Percentiles rank a stretch among this genome's conserved stretches.
Evolutionary conservation across 2,329 filamentous ascomycete species (phyloP).

Genomic region (Onygenales sp.): DNA sequence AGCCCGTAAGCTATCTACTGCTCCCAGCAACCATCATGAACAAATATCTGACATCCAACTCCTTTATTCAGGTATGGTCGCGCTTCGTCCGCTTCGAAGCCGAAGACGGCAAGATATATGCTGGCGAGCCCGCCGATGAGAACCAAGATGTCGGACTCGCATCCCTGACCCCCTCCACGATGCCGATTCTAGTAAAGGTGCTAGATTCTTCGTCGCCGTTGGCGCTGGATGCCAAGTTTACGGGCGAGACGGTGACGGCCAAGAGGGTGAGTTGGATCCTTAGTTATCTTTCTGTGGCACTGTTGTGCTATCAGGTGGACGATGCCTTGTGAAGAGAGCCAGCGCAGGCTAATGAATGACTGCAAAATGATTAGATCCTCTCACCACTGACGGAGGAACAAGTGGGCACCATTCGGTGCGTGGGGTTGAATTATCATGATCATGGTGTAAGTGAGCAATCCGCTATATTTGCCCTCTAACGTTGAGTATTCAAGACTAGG

Average conservation of each 20-base stretch:
- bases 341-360: background rate
- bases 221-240: background rate
- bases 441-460: conserved; percentile 21
- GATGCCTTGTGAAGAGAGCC: background rate
- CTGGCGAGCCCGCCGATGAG: conserved; percentile 39
- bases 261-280: background rate
- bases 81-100: conserved; percentile 45
- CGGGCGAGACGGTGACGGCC: background rate
- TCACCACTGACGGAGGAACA: conserved; percentile 42
- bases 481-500: background rate
- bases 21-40: too few relatives aligned
- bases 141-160: background rate
- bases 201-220: background rate
- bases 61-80: conserved; percentile 28
- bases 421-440: conserved; percentile 44
- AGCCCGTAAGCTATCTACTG: too few relatives aligned
- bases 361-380: conserved; percentile 32
- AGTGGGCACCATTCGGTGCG: conserved; percentile 49
- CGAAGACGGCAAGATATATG: conserved; percentile 37
- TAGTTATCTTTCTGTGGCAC: background rate
- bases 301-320: background rate
- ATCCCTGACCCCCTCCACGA: background rate
- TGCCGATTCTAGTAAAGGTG: background rate
- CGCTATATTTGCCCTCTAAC: background rate
- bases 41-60: background rate